Base-by-base conservation (phyloP, 176 grass and related monocot species). In the Puccinellia tenuiflora region DNA sequence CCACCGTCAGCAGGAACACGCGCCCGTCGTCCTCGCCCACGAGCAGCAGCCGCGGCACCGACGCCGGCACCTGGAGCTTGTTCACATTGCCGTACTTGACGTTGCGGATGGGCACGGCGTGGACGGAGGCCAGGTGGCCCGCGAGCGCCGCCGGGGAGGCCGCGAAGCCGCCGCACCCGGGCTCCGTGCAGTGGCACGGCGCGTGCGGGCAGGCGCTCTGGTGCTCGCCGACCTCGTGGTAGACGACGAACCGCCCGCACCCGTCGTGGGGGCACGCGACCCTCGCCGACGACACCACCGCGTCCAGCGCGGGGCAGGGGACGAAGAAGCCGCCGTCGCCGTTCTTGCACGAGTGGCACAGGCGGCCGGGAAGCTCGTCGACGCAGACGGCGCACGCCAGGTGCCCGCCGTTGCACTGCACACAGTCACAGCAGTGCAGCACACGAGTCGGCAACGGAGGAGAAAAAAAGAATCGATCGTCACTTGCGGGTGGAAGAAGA, bases 111-210 rank as follows among this genome's bases (percentile, higher is more conserved):
- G 84, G 40, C 76, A 77, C 78, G 40, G 30, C 0, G 64, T 86
- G 84, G n/a, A 6, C 42, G 67, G 6, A 21, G 29, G 4, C 9
- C 42, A 79, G 66, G 65, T 79, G 84, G 30, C 5, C 66, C 52
- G 59, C 28, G 40, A 86, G 66, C n/a, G 2, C 8, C 16, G 5
- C 10, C 15, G 85, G 47, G 21, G 47, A 29, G 14, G 9, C 59
- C 78, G 15, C 37, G 85, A 81, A 81, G 60, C 7, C 78, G 6
- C 0, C 60, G 85, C 85, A 87, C 20, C 78, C 56, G 45, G 48
- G 46, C 69, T 87, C 85, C 70, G 78, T 1, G 85, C 85, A 87
- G 14, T 22, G 15, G 59, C 85, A 81, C 2, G 85, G 78, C 33
- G 85, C 85, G 60, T 67, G 56, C 70, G 39, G 5, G 78, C 85